These are phyloP conservation scores for Gossypium anomalum DNA, from an alignment of 345 rosid genomes.

Conservation along the genomic window DNA sequence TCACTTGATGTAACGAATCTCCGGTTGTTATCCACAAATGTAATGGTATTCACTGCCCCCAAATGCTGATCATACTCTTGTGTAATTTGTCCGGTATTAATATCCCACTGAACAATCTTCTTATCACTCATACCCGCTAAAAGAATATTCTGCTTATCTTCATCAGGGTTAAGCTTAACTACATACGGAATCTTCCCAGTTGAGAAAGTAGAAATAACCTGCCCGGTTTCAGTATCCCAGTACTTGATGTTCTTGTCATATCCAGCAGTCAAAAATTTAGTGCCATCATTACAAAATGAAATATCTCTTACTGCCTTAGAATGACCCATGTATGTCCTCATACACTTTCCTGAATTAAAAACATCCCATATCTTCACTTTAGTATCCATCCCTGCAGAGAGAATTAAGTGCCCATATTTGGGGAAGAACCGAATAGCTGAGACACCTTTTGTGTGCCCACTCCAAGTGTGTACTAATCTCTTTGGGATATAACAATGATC, in stretches of 20 bases:
- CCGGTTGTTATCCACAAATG: slow-evolving; percentile 91
- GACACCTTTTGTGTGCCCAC: slow-evolving; percentile 85
- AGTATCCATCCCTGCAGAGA: slow-evolving; percentile 93
- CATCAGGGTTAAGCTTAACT: slow-evolving; percentile 88
- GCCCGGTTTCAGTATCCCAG: slow-evolving; percentile 97
- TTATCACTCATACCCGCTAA: slow-evolving; percentile 99
- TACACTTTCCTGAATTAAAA: slow-evolving; percentile 90
- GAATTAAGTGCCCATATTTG: slow-evolving; percentile 90
- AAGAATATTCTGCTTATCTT: slow-evolving; percentile 89
- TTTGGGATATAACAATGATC: slow-evolving; percentile 90
- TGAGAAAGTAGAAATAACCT: slow-evolving; percentile 83
- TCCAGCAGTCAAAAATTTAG: slow-evolving; percentile 88
- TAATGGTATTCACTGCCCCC: slow-evolving; percentile 92
- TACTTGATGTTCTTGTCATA: slow-evolving; percentile 94
- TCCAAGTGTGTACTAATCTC: slow-evolving; percentile 81
- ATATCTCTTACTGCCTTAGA: slow-evolving; percentile 91
- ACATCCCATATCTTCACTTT: slow-evolving; percentile 99
- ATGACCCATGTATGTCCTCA: slow-evolving; percentile 99
- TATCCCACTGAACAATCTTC: slow-evolving; percentile 99
- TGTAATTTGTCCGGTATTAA: slow-evolving; percentile 81
- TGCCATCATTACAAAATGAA: slow-evolving; percentile 89
- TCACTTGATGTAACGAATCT: slow-evolving; percentile 97
- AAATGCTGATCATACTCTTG: slow-evolving; percentile 88
- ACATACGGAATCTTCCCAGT: slow-evolving; percentile 94
- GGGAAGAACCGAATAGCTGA: slow-evolving; percentile 92